These are phyloP conservation scores for Phytophthora pini DNA, from an alignment of 352 stramenopile species.

Conservation along the genomic window DNA sequence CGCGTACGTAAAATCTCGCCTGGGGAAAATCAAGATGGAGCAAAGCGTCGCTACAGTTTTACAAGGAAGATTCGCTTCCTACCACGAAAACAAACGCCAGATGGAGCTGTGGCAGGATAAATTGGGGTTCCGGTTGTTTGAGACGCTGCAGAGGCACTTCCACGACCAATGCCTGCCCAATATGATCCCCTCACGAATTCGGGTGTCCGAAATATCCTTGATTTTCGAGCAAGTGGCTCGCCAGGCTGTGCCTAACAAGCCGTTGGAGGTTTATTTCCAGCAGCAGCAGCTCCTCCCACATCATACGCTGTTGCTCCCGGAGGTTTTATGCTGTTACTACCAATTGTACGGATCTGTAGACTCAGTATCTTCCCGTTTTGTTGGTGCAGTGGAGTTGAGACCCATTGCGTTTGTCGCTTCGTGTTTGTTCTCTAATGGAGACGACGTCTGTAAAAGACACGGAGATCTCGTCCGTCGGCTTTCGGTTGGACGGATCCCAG, in stretches of 20 bases:
- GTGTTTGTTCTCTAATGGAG: conserved; percentile 73
- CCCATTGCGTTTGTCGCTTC: conserved; percentile 68
- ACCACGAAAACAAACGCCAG: conserved; percentile 65
- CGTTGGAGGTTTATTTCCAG: conserved; percentile 63
- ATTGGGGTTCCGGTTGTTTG: conserved; percentile 58
- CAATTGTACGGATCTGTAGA: conserved; percentile 62
- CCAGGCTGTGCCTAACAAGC: conserved; percentile 50
- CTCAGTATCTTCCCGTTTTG: conserved; percentile 14
- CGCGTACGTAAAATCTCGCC: conserved; percentile 48
- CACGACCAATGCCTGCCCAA: conserved; percentile 54
- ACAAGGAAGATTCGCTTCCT: conserved; percentile 62
- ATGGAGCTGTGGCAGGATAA: conserved; percentile 77
- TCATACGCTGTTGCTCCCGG: conserved; percentile 56
- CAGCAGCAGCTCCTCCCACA: conserved; percentile 56
- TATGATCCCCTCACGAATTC: conserved; percentile 62
- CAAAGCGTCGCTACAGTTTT: conserved; percentile 55
- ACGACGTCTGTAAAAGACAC: conserved; percentile 52
- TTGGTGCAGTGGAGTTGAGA: conserved; percentile 47
- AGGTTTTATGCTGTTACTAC: conserved; percentile 78
- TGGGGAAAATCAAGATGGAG: conserved; percentile 55
- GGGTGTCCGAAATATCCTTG: conserved; percentile 40
- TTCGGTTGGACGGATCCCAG: conserved; percentile 59
- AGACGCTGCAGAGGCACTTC: conserved; percentile 65
- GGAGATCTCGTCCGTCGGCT: conserved; percentile 66
- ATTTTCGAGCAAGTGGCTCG: conserved; percentile 57